Evolutionary conservation across 441 rosid genomes (phyloP), one percentile per base, ranked within the genome.

Genomic region (Euphorbia celastroides): DNA sequence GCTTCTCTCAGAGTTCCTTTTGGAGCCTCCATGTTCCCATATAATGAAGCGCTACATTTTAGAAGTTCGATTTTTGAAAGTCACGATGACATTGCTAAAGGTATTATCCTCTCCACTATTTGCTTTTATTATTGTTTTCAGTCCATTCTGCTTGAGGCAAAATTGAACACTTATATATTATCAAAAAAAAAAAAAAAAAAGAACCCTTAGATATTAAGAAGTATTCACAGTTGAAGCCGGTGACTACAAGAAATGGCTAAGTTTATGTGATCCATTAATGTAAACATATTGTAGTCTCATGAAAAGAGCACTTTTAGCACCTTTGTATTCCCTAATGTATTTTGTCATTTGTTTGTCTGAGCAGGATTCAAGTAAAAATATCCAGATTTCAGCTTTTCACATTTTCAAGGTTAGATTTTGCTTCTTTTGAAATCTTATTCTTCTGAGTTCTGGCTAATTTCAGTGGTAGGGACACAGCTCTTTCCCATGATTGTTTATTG

Each of bases 291-390:
- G 25, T 28, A 60, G 23, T 34, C 28, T 60, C 17, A 12, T 60
- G 48, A 36, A 59, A 60, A 10, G 22, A 41, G 22, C 64, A 60
- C 16, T 23, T 23, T 36, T 42, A 25, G n/a, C 30, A 36, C 54
- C 50, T n/a, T n/a, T 67, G 48, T 41, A 14, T 52, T 36, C 16
- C 54, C 19, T 46, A 10, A 19, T 41, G 60, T 67, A 28, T n/a
- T n/a, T 34, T 13, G 20, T 54, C 42, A n/a, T 55, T 70, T 77
- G 23, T 66, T 64, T 72, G 58, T 62, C 28, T 76, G 74, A 62
- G 74, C 88, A 94, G 97, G 99, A 94, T 72, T 84, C 97, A 0
- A 94, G 97, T 88, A 89, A 88, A 82, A 94, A 89, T 67, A 94
- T 94, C 67, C 96, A 86, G 79, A 83, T 89, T 57, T 80, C 90